Evolutionary conservation across 148 eudicot genomes (phyloP).

Genomic region (Rhododendron griersonianum): DNA sequence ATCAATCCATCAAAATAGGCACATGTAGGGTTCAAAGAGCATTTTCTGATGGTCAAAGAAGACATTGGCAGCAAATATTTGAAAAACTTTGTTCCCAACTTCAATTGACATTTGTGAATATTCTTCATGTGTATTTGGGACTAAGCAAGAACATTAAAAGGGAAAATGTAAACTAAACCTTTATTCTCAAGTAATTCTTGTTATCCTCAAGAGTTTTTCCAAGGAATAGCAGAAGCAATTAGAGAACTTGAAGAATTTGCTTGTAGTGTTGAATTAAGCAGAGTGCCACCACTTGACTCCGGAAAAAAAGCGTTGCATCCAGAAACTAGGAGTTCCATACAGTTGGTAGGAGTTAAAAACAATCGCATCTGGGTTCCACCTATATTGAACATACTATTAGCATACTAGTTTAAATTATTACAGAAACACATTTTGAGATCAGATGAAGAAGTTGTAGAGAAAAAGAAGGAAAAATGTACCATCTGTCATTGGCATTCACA

Average conservation of each 20-base stretch:
- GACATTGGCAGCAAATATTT: not conserved
- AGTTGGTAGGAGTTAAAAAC: conserved; percentile 64
- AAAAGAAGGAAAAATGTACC: conserved; percentile 26
- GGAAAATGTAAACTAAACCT: conserved; percentile 34
- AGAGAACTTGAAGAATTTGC: conserved; percentile 42
- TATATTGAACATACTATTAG: not conserved
- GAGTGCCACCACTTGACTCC: conserved; percentile 70
- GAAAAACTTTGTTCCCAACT: not conserved
- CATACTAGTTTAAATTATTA: not conserved
- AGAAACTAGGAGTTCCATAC: conserved; percentile 93
- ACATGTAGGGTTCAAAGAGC: not conserved
- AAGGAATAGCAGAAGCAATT: conserved; percentile 71
- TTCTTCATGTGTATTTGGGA: not conserved
- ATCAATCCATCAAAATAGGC: not conserved
- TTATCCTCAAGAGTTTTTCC: conserved; percentile 34
- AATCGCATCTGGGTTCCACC: conserved; percentile 78
- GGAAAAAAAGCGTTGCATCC: conserved; percentile 76
- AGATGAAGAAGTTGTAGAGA: not conserved
- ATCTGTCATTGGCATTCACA: conserved; percentile 59
- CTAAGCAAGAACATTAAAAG: not conserved
- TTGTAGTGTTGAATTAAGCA: conserved; percentile 47
- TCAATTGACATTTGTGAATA: not conserved
- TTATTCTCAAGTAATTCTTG: conserved; percentile 55
- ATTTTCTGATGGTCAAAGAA: not conserved
- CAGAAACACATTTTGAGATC: not conserved